Base-by-base conservation (phyloP, 306 rosid genomes). In the Vachellia collinsii region DNA sequence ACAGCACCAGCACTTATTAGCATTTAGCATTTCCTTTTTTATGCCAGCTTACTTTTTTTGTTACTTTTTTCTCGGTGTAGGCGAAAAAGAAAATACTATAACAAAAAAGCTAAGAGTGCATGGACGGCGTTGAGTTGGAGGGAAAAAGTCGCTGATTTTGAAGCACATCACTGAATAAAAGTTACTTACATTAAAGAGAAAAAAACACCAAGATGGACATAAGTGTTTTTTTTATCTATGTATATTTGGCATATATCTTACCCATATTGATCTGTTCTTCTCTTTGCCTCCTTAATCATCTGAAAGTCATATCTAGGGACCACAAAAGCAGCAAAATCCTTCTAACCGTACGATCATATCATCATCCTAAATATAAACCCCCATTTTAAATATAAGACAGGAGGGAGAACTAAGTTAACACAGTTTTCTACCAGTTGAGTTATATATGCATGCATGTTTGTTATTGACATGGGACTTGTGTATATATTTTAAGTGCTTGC, bases 71-170 rank as follows among this genome's bases (percentile, higher is more conserved):
- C 66, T 54, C 75, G 72, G 82, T 65, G 73, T 41, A 81, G 63
- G 76, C 75, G 34, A 29, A 61, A 75, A 74, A 70, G 75, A 75
- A 62, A 80, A 70, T 80, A 82, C 77, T 65, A 66, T 36, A 86
- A 72, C 76, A 85, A 86, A 70, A 50, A 76, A 70, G 64, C 11
- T 25, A 71, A 82, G 48, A 36, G 20, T 43, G 34, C 34, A 29
- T 29, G 66, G 63, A 53, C 51, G 81, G 42, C 62, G 46, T 70
- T 37, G 84, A 69, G 38, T 11, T 25, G 66, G 66, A 61, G 38
- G 66, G 85, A 90, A 83, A 51, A 92, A 89, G 88, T 20, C 63
- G 12, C 63, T 8, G 63, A 56, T 8, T 56, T 20, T 56, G 12
- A 20, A n/a, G 25, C 7, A 8, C 6, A 20, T 54, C 25, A n/a